Evolutionary conservation across 495 filamentous ascomycete genomes (phyloP), one percentile per base, ranked within the genome.

Genomic region (Xylaria grammica): DNA sequence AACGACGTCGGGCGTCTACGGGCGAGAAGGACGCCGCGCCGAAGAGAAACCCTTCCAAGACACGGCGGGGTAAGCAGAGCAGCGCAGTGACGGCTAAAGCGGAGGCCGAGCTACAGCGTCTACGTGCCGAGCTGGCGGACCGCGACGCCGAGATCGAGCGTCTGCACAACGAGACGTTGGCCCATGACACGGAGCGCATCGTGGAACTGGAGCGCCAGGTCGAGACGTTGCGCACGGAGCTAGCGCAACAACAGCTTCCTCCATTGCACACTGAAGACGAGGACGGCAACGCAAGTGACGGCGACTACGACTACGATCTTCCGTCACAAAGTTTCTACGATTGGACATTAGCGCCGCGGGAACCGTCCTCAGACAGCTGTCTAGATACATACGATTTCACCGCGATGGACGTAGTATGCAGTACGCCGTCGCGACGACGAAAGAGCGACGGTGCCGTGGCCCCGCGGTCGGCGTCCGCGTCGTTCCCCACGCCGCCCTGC

Each of bases 91-190:
- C 49, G 19, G 62, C 30, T 19, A 48, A 51, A 24, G 45, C 34
- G 2, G 52, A 57, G 24, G 71, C 69, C 1, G 81, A 85, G 65
- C 67, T 84, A 0, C 75, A 80, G 55, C 74, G 79, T 5, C 79
- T 89, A 20, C 81, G 84, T 50, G 75, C 82, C 48, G 81, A 87
- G 45, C 65, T 90, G 42, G 76, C 79, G 1, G 72, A 81, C 0
- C 77, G 84, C 34, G 83, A 89, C 61, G 68, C 77, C 4, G 77
- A 83, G 66, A 81, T 85, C 52, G 75, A 75, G 22, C 65, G 74
- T 17, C 65, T 89, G 22, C 83, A 84, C 13, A 75, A 84, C 27
- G 82, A 89, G 60, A 81, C 79, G 0, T 40, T 77, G 2, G 64
- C 74, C 11, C 46, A 79, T 0, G 81, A 83, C 62, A 75, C 76